Evolutionary conservation across 208 protist species (phyloP), one percentile per base, ranked within the genome.

Genomic region (Acanthamoeba culbertsoni): DNA sequence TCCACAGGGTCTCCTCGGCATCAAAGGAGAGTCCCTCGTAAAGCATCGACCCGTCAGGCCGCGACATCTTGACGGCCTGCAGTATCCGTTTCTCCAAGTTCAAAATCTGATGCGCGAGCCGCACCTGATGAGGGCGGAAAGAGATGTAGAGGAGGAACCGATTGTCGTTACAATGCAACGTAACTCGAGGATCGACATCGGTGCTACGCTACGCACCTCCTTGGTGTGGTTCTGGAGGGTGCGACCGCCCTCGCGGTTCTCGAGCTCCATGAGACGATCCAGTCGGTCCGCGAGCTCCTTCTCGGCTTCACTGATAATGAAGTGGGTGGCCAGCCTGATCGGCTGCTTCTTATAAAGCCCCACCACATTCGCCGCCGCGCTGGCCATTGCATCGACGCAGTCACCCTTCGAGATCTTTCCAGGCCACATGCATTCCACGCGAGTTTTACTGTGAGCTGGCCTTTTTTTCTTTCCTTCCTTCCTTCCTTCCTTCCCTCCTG

Each of bases 21-120:
- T 63, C 48, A 35, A 88, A 10, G 46, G 12, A 43, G 10, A 88
- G 31, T 7, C 12, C 77, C 37, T 53, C 28, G 37, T 88, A 62
- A 26, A 35, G 48, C 77, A 88, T 88, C 14, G 77, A 62, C 33
- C 77, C 28, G 51, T 88, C 77, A 12, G 77, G 77, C 26, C 37
- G 77, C 43, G 77, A 8, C 48, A n/a, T 23, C 77, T 88, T 88
- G 12, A 88, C 23, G n/a, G 51, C 28, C 33, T 88, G 77, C 33
- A 88, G 77, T 7, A 88, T 55, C 28, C 77, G 43, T 46, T 88
- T 62, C 51, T 88, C 77, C 48, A 88, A 16, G 28, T 79, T 79
- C 68, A 79, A 23, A 18, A 79, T 79, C 68, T 79, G 68, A 18
- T 18, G 48, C 68, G 68, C 68, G 16, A 79, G 68, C 18, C 68